Evolutionary conservation across 306 rosid genomes (phyloP).

Genomic region (Cicer bijugum): DNA sequence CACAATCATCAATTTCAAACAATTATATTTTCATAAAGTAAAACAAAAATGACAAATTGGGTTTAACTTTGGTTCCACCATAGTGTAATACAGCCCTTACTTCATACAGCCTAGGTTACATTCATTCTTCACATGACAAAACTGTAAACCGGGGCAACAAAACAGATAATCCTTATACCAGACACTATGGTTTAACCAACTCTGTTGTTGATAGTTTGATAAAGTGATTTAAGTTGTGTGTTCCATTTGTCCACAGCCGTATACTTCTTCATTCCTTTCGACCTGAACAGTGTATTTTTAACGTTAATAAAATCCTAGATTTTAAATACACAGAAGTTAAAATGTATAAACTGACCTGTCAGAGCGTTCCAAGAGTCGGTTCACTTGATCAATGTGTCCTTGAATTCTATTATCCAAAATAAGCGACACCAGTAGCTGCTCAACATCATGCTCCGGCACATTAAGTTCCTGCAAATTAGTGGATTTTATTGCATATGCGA

Average conservation of each 20-base stretch:
- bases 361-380: constrained; percentile 89
- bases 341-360: constrained; percentile 60
- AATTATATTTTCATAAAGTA: constrained; percentile 33
- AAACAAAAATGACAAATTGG: constrained; percentile 42
- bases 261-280: constrained; percentile 94
- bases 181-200: constrained; percentile 53
- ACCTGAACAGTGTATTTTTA: constrained; percentile 55
- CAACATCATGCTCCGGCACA: constrained; percentile 69
- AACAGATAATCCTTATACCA: constrained; percentile 13
- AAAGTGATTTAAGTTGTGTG: constrained; percentile 81
- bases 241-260: constrained; percentile 95
- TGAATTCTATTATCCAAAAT: constrained; percentile 93
- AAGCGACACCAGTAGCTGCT: constrained; percentile 66
- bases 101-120: constrained; percentile 38
- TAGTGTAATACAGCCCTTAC: constrained; percentile 39
- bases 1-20: constrained; percentile 22
- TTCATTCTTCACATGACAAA: constrained; percentile 54
- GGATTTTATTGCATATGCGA: constrained; percentile 31
- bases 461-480: constrained; percentile 58
- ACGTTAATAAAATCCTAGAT: constrained; percentile 34
- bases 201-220: constrained; percentile 79
- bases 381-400: constrained; percentile 97
- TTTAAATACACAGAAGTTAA: not conserved
- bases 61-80: constrained; percentile 43
- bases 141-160: constrained; percentile 46